Evolutionary conservation across 768 basidiomycete species (phyloP).

Genomic region (Hygrocybe punicea): DNA sequence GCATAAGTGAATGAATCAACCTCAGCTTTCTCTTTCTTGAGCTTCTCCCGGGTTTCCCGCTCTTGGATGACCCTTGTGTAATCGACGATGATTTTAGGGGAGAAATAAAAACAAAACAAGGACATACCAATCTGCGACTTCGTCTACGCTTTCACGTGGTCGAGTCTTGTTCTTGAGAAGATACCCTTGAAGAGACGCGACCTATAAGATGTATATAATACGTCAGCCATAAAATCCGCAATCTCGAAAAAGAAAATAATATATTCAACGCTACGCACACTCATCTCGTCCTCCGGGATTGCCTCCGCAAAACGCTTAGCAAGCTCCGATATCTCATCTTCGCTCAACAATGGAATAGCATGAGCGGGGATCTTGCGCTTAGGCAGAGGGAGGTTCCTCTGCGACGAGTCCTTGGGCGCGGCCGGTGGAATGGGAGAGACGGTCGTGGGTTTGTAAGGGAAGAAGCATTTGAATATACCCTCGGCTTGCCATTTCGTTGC

Average conservation of each 20-base stretch:
- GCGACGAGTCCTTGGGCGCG: slow-evolving; percentile 47
- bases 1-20: slow-evolving; percentile 28
- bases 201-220: slow-evolving; percentile 47
- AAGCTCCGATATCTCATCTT: slow-evolving; percentile 70
- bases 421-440: slow-evolving; percentile 14
- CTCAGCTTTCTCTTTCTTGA: slow-evolving; percentile 76
- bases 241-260: slow-evolving; percentile 1
- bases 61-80: slow-evolving; percentile 70
- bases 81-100: no score
- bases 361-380: slow-evolving; percentile 60
- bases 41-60: slow-evolving; percentile 77
- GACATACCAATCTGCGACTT: slow-evolving; percentile 60
- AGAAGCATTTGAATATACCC: slow-evolving; percentile 92
- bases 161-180: slow-evolving; percentile 86
- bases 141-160: slow-evolving; percentile 80
- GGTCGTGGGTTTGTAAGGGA: slow-evolving; percentile 60
- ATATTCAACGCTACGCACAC: slow-evolving; percentile 57
- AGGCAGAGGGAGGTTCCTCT: slow-evolving; percentile 63
- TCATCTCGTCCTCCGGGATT: slow-evolving; percentile 84
- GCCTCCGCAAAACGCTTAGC: slow-evolving; percentile 79
- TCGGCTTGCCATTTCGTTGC: slow-evolving; percentile 92
- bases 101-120: no score
- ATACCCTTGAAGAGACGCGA: slow-evolving; percentile 82
- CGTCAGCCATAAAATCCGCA: background rate
- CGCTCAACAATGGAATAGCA: slow-evolving; percentile 65